Conservation (phyloP, 192 early-diverging fungal genomes). For the Allomyces macrogynus region DNA sequence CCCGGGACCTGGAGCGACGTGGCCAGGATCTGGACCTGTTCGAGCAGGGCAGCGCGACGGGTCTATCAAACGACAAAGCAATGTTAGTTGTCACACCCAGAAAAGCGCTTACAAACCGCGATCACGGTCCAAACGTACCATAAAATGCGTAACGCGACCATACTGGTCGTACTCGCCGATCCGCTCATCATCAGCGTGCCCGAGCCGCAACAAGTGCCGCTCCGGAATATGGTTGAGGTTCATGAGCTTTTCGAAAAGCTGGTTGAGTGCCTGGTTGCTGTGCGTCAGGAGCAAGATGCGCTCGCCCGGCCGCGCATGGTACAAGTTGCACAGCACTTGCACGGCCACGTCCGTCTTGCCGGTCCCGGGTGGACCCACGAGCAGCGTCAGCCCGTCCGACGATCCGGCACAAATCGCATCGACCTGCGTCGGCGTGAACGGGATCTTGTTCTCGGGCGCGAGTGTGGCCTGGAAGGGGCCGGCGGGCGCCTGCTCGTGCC, state of each 20-base stretch:
- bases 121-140: conserved; percentile 12
- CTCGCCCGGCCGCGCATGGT: conserved; percentile 73
- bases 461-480: too few species aligned
- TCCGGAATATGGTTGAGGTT: conserved; percentile 67
- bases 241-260: conserved; percentile 91
- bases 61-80: conserved; percentile 16
- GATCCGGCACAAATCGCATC: conserved; percentile 67
- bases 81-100: background rate
- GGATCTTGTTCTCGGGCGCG: conserved; percentile 36
- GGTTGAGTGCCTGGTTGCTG: conserved; percentile 96
- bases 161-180: conserved; percentile 68
- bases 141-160: conserved; percentile 79
- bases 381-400: conserved; percentile 68
- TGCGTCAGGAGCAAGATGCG: conserved; percentile 86
- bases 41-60: conserved; percentile 48
- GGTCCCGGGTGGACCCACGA: conserved; percentile 95
- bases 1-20: conserved; percentile 52
- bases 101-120: too few species aligned
- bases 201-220: conserved; percentile 79
- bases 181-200: conserved; percentile 82
- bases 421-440: conserved; percentile 69
- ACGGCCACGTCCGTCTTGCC: conserved; percentile 97
- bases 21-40: conserved; percentile 56
- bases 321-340: conserved; percentile 86
- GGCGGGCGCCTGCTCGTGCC: too few species aligned